Evolutionary conservation across 257 asterid species (phyloP).

Genomic region (Fraxinus cuspidata): DNA sequence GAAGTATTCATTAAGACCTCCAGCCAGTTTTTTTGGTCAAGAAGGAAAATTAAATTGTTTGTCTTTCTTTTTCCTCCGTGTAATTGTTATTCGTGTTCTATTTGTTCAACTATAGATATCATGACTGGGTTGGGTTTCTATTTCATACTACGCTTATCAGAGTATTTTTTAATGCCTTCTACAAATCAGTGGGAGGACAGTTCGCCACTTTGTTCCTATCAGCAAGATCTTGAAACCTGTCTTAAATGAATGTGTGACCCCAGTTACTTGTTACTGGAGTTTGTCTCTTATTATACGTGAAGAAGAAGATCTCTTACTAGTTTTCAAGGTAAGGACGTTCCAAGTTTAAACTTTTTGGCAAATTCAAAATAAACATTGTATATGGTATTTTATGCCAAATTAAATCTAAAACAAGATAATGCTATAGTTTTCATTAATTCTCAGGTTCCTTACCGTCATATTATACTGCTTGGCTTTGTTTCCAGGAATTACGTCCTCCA

Average conservation of each 20-base stretch:
- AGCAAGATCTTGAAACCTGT: conserved; percentile 84
- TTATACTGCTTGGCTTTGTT: conserved; percentile 10
- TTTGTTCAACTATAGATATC: neutral
- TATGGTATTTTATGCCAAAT: conserved; percentile 1
- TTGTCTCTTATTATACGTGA: conserved; percentile 66
- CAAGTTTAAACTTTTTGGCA: neutral
- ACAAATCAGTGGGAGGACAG: conserved; percentile 61
- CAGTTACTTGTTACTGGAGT: conserved; percentile 97
- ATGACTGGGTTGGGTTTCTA: conserved; percentile 6
- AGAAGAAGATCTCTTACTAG: conserved; percentile 70
- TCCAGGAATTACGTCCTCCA: conserved; percentile 71
- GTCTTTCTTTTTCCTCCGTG: neutral
- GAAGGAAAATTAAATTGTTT: too few species aligned
- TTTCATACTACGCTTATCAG: conserved; percentile 11
- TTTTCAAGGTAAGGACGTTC: conserved; percentile 63
- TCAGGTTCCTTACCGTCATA: neutral
- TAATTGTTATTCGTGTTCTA: neutral
- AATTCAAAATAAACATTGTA: neutral
- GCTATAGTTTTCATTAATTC: conserved; percentile 9
- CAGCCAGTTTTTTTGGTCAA: too few species aligned
- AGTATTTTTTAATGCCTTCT: neutral
- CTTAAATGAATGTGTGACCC: conserved; percentile 86
- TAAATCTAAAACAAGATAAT: neutral
- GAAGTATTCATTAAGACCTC: too few species aligned
- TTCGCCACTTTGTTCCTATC: conserved; percentile 60